Evolutionary conservation across 768 basidiomycete species (phyloP), one percentile per base, ranked within the genome.

Genomic region (Clavaria fumosa): DNA sequence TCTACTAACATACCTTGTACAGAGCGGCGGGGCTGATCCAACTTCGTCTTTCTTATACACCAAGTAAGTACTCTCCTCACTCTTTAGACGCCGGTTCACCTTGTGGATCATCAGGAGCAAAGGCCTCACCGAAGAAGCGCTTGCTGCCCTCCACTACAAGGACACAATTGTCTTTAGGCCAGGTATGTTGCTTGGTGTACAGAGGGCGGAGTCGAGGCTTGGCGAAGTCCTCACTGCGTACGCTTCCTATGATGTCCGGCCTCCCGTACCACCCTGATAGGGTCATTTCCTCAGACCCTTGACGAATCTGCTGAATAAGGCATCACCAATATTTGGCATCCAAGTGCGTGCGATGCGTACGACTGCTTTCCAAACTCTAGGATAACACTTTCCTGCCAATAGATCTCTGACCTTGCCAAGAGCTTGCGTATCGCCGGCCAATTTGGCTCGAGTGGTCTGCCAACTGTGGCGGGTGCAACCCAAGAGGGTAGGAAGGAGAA

Each of bases 121-220:
- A 54, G 84, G 79, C 11, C 55, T 73, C 21, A 86, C 84, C 0
- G 85, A 86, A 51, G 58, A 67, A 32, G 77, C 58, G 0, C 61
- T 88, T 14, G 76, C 80, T 0, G 55, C 54, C 3, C 55, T 85
- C 4, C 81, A 79, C 7, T 86, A 85, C 51, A 49, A 58, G 9
- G 80, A 85, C 37, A 72, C 72, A 1, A 71, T 85, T 42, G 50
- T 82, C 33, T 76, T 84, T 52, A 68, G 78, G 14, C 81, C 85
- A 2, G 70, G 50, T 0, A 43, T 64, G n/a, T 54, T 85, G 9
- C 55, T 52, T 5, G 67, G 68, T 0, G 62, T 69, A 1, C 49
- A 70, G 2, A 60, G 78, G 2, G 23, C 49, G 3, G 62, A 70
- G 1, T 20, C 22, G 1, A 55, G 70, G 14, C 4, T 62, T 0